Evolutionary conservation across 495 filamentous ascomycete species (phyloP), one percentile per base, ranked within the genome.

Genomic region (Penicillium egyptiacum): DNA sequence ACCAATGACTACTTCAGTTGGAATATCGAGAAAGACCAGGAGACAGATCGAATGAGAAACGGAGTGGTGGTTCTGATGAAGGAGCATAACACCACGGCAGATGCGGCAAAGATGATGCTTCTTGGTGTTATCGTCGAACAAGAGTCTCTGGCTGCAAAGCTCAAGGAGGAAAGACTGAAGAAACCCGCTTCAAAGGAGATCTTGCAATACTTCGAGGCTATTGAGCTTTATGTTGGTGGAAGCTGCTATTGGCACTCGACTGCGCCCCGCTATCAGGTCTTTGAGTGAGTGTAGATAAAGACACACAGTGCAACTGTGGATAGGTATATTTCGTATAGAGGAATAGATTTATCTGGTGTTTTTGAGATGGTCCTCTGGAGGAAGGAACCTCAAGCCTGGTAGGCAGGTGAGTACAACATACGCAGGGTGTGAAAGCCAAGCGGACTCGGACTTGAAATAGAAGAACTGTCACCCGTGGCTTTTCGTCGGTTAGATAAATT

Each of bases 1-100:
- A 57, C 54, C 12, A 57, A 57, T 30, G 54, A 57, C 33, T 57
- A 57, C 45, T 57, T 50, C 33, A 57, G 45, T 40, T 57, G 54
- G 54, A 22, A 39, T 39, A 23, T 57, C 3, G 54, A 57, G 17
- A 57, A 43, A 35, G 54, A 57, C 19, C 54, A 57, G 14, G 12
- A 40, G 11, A 50, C 45, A 8, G 55, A 57, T 50, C 55, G 55
- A 19, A 42, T 50, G 20, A 33, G 45, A 28, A 57, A 57, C 20
- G 55, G 28, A 50, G 55, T 57, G 12, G 23, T 17, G n/a, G 45
- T 50, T 30, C 45, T 57, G 8, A 57, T 50, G 55, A 57, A 40
- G 55, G 43, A 57, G 25, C 23, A 57, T 12, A 20, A 50, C 5
- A 33, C 41, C 16, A 26, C 19, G 9, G 46, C 22, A 1, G 25